Percentiles rank a stretch among this genome's conserved stretches.
Evolutionary conservation across 108 stramenopile genomes (phyloP).

Genomic region (Fistulifera pelliculosa): DNA sequence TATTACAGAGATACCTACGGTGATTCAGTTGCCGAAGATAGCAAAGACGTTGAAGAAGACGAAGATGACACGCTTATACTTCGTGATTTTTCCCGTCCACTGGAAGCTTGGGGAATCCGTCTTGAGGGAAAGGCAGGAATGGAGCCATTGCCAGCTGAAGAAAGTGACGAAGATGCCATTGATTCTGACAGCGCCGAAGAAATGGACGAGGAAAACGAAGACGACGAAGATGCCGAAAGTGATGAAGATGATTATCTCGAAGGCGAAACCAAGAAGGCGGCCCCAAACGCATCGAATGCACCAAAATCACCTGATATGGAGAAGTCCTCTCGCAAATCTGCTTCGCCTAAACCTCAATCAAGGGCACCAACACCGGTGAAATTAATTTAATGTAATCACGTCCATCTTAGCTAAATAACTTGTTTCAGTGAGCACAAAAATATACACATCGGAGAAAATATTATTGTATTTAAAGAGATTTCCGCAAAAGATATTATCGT

Average conservation of each 20-base stretch:
- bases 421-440: slow-evolving; percentile 1
- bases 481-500: not conserved
- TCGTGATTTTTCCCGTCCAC: slow-evolving; percentile 60
- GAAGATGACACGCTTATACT: slow-evolving; percentile 49
- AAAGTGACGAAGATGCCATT: slow-evolving; percentile 21
- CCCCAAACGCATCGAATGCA: too few species aligned
- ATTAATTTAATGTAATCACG: not conserved
- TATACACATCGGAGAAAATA: too few species aligned
- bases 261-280: not conserved
- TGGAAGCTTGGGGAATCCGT: slow-evolving; percentile 74
- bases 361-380: not conserved
- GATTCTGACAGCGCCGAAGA: slow-evolving; percentile 14
- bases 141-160: slow-evolving; percentile 12
- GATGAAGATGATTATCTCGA: not conserved
- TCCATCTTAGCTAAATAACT: not conserved
- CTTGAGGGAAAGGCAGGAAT: slow-evolving; percentile 64
- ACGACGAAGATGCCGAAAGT: not conserved
- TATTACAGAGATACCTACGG: slow-evolving; percentile 45
- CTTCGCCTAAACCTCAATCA: not conserved
- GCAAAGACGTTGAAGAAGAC: slow-evolving; percentile 48
- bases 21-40: slow-evolving; percentile 8
- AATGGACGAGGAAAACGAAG: slow-evolving; percentile 10
- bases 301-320: not conserved
- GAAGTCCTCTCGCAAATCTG: not conserved
- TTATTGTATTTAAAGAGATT: too few species aligned